Conservation (phyloP, 768 basidiomycete species). For the Lentinula edodes region DNA sequence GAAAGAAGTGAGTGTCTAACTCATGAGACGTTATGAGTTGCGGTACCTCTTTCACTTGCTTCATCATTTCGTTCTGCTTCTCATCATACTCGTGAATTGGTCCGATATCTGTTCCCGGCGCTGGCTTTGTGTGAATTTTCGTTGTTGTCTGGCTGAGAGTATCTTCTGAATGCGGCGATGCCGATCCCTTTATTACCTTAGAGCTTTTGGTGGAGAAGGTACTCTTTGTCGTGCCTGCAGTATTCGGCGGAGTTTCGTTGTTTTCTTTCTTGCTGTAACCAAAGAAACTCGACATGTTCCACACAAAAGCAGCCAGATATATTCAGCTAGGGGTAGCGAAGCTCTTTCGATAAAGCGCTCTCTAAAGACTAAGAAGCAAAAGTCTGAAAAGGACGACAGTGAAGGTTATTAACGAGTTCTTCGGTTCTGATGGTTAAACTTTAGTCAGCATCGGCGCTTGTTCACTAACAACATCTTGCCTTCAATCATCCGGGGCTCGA, state of each 20-base stretch:
- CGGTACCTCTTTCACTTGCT: slow-evolving; percentile 54
- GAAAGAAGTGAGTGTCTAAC: not conserved
- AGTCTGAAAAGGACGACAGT: not conserved
- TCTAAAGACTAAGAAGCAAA: not conserved
- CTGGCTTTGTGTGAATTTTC: slow-evolving; percentile 52
- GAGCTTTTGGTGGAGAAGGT: not conserved
- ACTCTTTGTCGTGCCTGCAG: not conserved
- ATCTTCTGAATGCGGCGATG: not conserved
- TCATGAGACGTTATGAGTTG: not conserved
- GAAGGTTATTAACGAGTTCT: not conserved
- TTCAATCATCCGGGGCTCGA: not conserved
- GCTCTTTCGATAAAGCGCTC: no score
- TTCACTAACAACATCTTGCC: not conserved
- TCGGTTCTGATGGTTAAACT: not conserved
- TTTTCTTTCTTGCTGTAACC: not conserved
- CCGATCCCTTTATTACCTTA: not conserved
- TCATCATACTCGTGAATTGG: slow-evolving; percentile 59
- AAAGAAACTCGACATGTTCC: not conserved
- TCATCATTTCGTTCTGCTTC: slow-evolving; percentile 55
- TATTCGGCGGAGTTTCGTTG: not conserved
- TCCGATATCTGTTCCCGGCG: slow-evolving; percentile 42
- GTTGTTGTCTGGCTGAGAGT: slow-evolving; percentile 17
- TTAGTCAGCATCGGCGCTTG: not conserved
- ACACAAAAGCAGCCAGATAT: not conserved
- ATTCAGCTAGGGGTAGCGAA: not conserved